These are phyloP conservation scores for Calonectria montana DNA, from an alignment of 2,329 filamentous ascomycete species.

Conservation along the genomic window DNA sequence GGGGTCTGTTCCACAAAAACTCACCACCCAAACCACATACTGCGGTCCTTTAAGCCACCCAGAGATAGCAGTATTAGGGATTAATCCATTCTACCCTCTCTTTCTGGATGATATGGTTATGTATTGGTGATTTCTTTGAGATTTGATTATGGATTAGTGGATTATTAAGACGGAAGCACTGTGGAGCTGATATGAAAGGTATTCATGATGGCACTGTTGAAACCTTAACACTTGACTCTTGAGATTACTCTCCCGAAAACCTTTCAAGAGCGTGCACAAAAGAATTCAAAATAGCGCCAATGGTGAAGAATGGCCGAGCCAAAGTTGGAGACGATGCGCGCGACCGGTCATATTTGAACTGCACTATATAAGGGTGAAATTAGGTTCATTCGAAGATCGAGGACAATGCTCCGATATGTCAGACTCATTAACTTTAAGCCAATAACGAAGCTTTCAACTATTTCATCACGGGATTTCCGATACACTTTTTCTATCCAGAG, in stretches of 20 bases:
- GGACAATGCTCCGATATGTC: not conserved
- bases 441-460: not conserved
- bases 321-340: not conserved
- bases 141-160: too few species aligned
- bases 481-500: not conserved
- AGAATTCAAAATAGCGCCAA: not conserved
- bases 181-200: too few species aligned
- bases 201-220: too few species aligned
- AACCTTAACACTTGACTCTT: too few species aligned
- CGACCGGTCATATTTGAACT: not conserved
- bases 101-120: too few species aligned
- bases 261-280: not conserved
- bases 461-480: not conserved
- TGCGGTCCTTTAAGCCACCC: too few species aligned
- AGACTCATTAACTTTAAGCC: not conserved
- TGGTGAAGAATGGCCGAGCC: not conserved
- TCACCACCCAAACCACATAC: too few species aligned
- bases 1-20: too few species aligned
- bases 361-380: not conserved
- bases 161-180: too few species aligned
- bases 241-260: not conserved
- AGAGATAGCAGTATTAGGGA: too few species aligned
- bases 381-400: not conserved
- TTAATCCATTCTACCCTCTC: too few species aligned
- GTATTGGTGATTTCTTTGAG: too few species aligned